Evolutionary conservation across 441 rosid genomes (phyloP).

Genomic region (Syzygium malaccense): DNA sequence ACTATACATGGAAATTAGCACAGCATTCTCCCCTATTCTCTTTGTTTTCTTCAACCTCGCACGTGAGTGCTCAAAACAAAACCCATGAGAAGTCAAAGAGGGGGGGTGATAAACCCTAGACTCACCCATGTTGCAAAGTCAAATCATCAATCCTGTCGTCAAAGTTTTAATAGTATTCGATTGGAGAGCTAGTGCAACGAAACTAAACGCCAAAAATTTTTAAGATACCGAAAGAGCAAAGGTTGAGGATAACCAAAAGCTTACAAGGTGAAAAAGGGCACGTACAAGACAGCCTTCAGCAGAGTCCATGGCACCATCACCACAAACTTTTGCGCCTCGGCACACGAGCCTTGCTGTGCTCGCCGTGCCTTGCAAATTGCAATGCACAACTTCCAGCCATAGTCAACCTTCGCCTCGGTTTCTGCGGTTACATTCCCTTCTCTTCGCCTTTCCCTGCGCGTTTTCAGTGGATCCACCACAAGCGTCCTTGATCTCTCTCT

Average conservation of each 20-base stretch:
- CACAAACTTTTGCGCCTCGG: background rate
- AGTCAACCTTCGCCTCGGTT: background rate
- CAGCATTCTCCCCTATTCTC: background rate
- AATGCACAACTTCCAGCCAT: background rate
- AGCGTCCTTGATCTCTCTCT: background rate
- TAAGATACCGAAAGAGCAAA: background rate
- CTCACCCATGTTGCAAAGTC: slow-evolving; percentile 12
- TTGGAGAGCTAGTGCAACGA: background rate
- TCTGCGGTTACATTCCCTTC: background rate
- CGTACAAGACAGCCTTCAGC: background rate
- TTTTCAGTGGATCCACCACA: background rate
- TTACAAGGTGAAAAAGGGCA: slow-evolving; percentile 7
- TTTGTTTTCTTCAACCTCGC: background rate
- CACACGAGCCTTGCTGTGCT: background rate
- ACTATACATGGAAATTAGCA: background rate
- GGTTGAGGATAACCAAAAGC: slow-evolving; percentile 6
- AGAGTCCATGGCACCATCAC: background rate
- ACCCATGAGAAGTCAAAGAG: background rate
- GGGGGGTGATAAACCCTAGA: background rate
- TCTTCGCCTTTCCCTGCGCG: background rate
- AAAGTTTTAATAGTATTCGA: background rate
- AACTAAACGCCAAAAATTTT: slow-evolving; percentile 3
- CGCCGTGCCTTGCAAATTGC: background rate
- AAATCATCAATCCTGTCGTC: background rate
- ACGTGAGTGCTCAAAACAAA: background rate